Evolutionary conservation across 805 yeast species (phyloP).

Genomic region (Candida multigemmis): DNA sequence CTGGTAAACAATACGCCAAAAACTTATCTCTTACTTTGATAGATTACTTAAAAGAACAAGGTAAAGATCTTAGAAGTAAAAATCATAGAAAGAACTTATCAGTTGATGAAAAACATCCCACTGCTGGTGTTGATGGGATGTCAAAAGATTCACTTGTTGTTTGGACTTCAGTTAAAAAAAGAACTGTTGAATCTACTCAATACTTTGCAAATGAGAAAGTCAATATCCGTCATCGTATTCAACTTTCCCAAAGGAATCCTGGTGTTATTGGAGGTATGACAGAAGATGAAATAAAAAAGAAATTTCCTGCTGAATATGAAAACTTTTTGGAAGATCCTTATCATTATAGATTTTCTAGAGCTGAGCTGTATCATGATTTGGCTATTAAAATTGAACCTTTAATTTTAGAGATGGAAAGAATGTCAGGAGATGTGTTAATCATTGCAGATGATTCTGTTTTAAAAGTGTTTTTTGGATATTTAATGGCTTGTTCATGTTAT

Average conservation of each 20-base stretch:
- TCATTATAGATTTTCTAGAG: conserved; percentile 84
- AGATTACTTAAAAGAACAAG: conserved; percentile 22
- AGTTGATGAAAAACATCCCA: conserved; percentile 30
- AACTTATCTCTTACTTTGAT: conserved; percentile 51
- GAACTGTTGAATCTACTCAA: conserved; percentile 75
- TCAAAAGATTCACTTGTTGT: conserved; percentile 61
- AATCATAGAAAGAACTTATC: conserved; percentile 9
- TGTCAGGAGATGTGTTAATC: conserved; percentile 77
- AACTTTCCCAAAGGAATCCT: conserved; percentile 80
- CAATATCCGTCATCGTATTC: conserved; percentile 65
- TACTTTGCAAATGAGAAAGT: conserved; percentile 57
- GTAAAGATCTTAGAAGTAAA: conserved; percentile 13
- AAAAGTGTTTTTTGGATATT: conserved; percentile 84
- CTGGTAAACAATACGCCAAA: conserved; percentile 61
- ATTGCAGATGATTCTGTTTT: conserved; percentile 91
- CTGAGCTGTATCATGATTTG: conserved; percentile 92
- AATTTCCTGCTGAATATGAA: conserved; percentile 62
- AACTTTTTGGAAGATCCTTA: conserved; percentile 72
- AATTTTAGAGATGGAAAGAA: conserved; percentile 87
- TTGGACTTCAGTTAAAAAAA: conserved; percentile 90
- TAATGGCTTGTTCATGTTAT: conserved; percentile 82
- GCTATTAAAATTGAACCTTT: conserved; percentile 93
- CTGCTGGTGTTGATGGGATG: conserved; percentile 47
- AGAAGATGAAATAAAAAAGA: conserved; percentile 46
- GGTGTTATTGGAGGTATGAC: conserved; percentile 74